Conservation (phyloP, 208 protist genomes). For the Crithidia expoeki region DNA sequence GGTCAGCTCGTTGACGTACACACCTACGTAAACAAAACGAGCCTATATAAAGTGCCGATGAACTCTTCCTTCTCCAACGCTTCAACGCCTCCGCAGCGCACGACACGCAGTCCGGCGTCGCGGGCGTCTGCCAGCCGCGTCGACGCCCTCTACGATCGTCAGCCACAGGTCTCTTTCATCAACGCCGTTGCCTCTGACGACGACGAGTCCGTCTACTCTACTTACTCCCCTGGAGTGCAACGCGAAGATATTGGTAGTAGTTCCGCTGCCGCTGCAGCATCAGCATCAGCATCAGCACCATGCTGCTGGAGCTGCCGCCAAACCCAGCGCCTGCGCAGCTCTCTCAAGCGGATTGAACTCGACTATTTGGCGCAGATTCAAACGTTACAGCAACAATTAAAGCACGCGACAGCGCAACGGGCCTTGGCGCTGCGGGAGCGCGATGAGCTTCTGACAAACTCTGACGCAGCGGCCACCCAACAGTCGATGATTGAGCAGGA, state of each 20-base stretch:
- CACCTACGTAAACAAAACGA: neutral
- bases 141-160: constrained; percentile 21
- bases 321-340: constrained; percentile 24
- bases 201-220: neutral
- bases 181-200: constrained; percentile 5
- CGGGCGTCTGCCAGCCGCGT: constrained; percentile 15
- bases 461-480: constrained; percentile 9
- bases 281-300: neutral
- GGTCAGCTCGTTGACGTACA: neutral
- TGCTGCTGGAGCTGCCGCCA: constrained; percentile 22
- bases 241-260: no score
- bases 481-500: constrained; percentile 21
- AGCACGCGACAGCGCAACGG: constrained; percentile 24
- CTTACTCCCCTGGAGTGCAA: neutral
- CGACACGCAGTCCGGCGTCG: neutral
- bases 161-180: constrained; percentile 4
- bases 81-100: constrained; percentile 27
- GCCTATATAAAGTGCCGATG: neutral
- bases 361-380: constrained; percentile 27
- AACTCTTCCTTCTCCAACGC: constrained; percentile 13
- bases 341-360: constrained; percentile 30
- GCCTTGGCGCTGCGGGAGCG: constrained; percentile 25
- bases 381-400: constrained; percentile 20
- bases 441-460: constrained; percentile 24
- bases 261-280: no score